These are phyloP conservation scores for Fomitopsis schrenkii DNA, from an alignment of 1,284 basidiomycete genomes.

Conservation along the genomic window DNA sequence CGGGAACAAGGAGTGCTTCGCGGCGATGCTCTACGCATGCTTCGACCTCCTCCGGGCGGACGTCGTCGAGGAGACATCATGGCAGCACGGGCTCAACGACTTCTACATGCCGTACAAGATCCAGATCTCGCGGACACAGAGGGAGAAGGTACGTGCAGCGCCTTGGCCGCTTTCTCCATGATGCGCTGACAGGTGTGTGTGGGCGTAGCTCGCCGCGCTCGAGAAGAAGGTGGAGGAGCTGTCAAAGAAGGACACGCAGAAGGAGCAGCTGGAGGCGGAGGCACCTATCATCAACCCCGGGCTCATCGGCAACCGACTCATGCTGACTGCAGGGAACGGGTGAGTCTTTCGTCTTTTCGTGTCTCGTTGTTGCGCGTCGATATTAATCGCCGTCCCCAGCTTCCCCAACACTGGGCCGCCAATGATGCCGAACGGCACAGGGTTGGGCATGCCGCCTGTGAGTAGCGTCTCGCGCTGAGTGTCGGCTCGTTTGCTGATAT, in stretches of 20 bases:
- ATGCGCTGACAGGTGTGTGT: constrained; percentile 11
- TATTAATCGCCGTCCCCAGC: constrained; percentile 18
- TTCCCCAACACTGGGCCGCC: constrained; percentile 40
- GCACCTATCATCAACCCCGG: constrained; percentile 82
- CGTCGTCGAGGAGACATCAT: constrained; percentile 90
- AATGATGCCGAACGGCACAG: constrained; percentile 23
- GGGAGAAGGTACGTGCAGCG: constrained; percentile 53
- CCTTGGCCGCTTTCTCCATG: background rate
- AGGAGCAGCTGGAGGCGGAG: constrained; percentile 81
- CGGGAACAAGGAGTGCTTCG: constrained; percentile 97
- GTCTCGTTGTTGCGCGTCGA: background rate
- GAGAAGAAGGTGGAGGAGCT: constrained; percentile 85
- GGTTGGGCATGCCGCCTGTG: constrained; percentile 40
- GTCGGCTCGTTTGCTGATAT: background rate
- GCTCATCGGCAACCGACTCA: constrained; percentile 51
- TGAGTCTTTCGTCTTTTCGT: constrained; percentile 17
- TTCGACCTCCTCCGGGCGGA: constrained; percentile 93
- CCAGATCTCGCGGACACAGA: constrained; percentile 75
- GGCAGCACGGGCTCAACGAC: constrained; percentile 93
- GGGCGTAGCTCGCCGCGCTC: constrained; percentile 55
- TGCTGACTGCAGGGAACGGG: constrained; percentile 71
- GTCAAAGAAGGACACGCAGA: constrained; percentile 77
- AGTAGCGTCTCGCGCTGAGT: constrained; percentile 15
- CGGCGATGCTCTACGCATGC: constrained; percentile 85
- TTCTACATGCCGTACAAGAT: constrained; percentile 96